Conservation (phyloP, 1,139 yeast genomes). For the Yamadazyma epiphylla region DNA sequence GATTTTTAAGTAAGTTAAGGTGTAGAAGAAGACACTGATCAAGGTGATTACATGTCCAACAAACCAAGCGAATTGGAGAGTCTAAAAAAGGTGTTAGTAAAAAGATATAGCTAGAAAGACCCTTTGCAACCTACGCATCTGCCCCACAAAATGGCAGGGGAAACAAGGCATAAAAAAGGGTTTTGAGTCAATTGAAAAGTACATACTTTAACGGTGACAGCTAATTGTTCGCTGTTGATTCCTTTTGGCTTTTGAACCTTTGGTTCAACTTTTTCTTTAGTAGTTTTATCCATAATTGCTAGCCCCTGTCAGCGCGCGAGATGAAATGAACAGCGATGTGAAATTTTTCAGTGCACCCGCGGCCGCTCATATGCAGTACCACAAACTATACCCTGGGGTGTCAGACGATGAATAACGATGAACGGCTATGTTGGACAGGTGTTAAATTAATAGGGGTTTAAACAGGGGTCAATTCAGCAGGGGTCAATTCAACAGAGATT, state of each 20-base stretch:
- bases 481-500: too few species aligned
- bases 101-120: too few species aligned
- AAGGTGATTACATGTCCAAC: slow-evolving; percentile 70
- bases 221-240: slow-evolving; percentile 13
- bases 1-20: slow-evolving; percentile 39
- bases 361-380: too few species aligned
- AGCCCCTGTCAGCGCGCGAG: not conserved
- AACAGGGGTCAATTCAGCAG: too few species aligned
- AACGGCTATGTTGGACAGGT: too few species aligned
- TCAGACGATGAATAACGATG: too few species aligned
- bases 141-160: too few species aligned
- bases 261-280: not conserved
- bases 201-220: slow-evolving; percentile 16
- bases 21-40: slow-evolving; percentile 48
- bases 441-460: too few species aligned
- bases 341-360: too few species aligned
- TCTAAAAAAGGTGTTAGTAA: slow-evolving; percentile 18
- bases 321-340: too few species aligned
- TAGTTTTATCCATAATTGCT: not conserved
- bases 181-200: not conserved
- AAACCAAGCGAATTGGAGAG: slow-evolving; percentile 62
- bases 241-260: slow-evolving; percentile 1
- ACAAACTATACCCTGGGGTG: too few species aligned
- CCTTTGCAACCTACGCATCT: too few species aligned
- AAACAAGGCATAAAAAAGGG: not conserved